Conservation (phyloP, 164 flowering plant genomes). For the Protea cynaroides region DNA sequence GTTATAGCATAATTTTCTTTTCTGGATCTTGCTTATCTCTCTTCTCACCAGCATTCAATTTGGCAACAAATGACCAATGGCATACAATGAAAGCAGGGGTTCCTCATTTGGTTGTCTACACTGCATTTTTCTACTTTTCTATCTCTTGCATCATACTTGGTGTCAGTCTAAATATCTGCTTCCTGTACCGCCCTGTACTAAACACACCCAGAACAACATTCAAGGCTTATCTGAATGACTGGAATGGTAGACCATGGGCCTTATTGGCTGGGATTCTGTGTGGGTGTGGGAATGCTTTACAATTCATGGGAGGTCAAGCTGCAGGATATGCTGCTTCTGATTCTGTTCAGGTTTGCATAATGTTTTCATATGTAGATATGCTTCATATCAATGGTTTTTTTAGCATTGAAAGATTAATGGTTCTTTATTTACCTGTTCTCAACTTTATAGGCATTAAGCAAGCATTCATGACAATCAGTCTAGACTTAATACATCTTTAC, state of each 20-base stretch:
- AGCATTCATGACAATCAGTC: no score
- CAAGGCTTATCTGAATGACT: constrained; percentile 45
- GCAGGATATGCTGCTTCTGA: constrained; percentile 73
- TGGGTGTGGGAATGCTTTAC: constrained; percentile 62
- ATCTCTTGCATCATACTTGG: constrained; percentile 42
- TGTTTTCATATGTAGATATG: no score
- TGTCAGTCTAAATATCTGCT: constrained; percentile 39
- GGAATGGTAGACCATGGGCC: constrained; percentile 65
- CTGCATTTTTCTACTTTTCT: constrained; percentile 64
- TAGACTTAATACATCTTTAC: no score
- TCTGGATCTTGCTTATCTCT: constrained; percentile 57
- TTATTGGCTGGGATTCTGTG: constrained; percentile 50
- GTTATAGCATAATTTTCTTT: constrained; percentile 40
- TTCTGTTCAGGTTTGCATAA: constrained; percentile 43
- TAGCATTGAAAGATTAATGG: no score
- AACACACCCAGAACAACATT: constrained; percentile 40
- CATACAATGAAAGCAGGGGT: constrained; percentile 39
- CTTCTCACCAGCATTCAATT: constrained; percentile 53
- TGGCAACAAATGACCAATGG: constrained; percentile 65
- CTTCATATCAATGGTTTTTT: no score
- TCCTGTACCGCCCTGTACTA: constrained; percentile 47
- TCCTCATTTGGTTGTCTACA: constrained; percentile 46
- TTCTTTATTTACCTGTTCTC: no score
- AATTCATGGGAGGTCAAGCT: constrained; percentile 63
- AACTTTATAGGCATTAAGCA: no score